These are phyloP conservation scores for Colletotrichum cuscutae DNA, from an alignment of 2,329 filamentous ascomycete genomes.

Conservation along the genomic window DNA sequence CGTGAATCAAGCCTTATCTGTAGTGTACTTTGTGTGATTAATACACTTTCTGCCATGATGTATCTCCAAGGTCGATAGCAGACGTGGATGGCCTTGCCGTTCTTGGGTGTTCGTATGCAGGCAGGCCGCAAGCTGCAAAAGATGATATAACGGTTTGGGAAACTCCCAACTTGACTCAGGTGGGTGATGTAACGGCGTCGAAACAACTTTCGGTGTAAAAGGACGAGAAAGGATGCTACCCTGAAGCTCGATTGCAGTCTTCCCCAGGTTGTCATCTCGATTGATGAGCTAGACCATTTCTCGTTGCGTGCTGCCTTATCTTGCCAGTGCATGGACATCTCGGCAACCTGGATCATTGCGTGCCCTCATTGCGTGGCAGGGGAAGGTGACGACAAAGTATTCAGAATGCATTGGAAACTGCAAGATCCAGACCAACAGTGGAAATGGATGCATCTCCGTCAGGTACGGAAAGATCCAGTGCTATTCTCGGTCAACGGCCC, in stretches of 20 bases:
- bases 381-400: background rate
- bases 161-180: background rate
- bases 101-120: background rate
- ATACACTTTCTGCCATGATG: background rate
- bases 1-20: no score
- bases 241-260: background rate
- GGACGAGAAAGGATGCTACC: background rate
- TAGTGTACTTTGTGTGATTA: no score
- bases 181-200: background rate
- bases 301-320: background rate
- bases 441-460: background rate
- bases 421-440: background rate
- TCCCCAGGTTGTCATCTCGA: background rate
- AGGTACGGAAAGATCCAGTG: no score
- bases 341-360: background rate
- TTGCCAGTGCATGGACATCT: background rate
- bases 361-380: background rate
- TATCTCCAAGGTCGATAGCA: background rate
- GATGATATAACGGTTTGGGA: background rate
- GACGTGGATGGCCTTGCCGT: background rate
- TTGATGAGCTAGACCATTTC: background rate
- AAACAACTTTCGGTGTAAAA: background rate
- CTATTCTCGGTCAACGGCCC: background rate
- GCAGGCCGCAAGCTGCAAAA: background rate
- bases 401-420: background rate